Conservation (phyloP, 2,329 filamentous ascomycete genomes). For the Ophiostoma sp. region DNA sequence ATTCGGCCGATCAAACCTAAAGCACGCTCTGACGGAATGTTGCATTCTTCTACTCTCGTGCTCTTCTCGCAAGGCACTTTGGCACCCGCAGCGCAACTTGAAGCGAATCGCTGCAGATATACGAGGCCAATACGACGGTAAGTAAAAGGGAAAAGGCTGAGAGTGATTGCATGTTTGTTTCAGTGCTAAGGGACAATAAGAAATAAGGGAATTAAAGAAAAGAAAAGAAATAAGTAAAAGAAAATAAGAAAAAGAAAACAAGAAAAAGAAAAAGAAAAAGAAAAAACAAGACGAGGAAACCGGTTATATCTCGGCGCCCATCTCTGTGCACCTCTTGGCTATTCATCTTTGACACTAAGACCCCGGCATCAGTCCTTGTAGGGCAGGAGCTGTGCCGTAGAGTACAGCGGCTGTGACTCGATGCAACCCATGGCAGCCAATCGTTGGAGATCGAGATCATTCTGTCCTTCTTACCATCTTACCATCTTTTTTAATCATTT, state of each 20-base stretch:
- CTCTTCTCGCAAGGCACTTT: background rate
- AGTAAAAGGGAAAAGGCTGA: background rate
- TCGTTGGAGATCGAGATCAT: background rate
- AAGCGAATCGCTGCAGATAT: background rate
- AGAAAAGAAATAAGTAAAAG: background rate
- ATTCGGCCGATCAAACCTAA: background rate
- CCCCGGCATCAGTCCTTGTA: background rate
- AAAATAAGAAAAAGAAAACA: background rate
- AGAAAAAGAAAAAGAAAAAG: background rate
- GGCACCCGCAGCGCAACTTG: background rate
- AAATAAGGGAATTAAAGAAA: too few relatives aligned
- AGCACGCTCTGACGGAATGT: background rate
- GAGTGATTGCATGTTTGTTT: background rate
- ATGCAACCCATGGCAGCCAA: constrained; percentile 8
- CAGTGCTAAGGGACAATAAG: background rate
- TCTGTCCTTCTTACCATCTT: background rate
- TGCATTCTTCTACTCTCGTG: background rate
- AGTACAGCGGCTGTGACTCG: background rate
- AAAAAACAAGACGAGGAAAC: background rate
- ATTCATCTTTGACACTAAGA: background rate
- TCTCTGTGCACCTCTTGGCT: background rate
- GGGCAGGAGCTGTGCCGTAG: constrained; percentile 9
- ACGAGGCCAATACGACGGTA: background rate
- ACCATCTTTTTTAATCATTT: background rate
- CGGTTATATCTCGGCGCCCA: constrained; percentile 1